Conservation (phyloP, 2,329 filamentous ascomycete genomes). For the Colletotrichum scovillei region DNA sequence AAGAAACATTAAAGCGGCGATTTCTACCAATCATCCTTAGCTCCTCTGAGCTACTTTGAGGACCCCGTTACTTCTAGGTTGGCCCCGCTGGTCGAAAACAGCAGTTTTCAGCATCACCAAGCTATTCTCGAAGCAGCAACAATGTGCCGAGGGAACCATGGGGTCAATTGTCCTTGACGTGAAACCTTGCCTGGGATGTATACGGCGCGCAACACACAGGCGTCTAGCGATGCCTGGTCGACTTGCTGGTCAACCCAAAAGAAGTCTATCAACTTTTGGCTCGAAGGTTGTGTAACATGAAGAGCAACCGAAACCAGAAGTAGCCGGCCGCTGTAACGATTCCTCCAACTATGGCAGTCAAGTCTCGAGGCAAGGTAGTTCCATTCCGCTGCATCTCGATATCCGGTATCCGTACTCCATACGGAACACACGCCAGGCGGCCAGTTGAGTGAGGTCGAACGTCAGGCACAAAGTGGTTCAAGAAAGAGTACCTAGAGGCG, state of each 20-base stretch:
- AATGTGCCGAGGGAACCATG: not conserved
- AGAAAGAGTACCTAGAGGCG: conserved; percentile 3
- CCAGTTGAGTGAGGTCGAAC: conserved; percentile 13
- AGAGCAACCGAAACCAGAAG: not conserved
- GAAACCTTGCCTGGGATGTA: not conserved
- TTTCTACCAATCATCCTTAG: not conserved
- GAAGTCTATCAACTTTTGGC: not conserved
- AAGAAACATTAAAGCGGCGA: conserved; percentile 15
- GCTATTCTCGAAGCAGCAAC: not conserved
- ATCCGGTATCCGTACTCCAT: not conserved
- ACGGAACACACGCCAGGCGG: no score
- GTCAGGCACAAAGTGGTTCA: conserved; percentile 1
- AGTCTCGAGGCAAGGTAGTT: not conserved
- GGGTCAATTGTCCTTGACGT: conserved; percentile 2
- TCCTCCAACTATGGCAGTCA: not conserved
- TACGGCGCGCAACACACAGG: not conserved
- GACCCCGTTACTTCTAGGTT: not conserved
- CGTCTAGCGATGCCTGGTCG: not conserved
- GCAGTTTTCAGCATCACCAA: not conserved
- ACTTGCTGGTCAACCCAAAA: not conserved
- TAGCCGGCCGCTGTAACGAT: not conserved
- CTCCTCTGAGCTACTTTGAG: not conserved
- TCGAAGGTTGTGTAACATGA: not conserved
- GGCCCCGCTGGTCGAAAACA: conserved; percentile 1
- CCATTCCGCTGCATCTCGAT: conserved; percentile 5